phyloP scores from a whole-genome alignment of 106 monocot species.

The Amphibolis antarctica region DNA sequence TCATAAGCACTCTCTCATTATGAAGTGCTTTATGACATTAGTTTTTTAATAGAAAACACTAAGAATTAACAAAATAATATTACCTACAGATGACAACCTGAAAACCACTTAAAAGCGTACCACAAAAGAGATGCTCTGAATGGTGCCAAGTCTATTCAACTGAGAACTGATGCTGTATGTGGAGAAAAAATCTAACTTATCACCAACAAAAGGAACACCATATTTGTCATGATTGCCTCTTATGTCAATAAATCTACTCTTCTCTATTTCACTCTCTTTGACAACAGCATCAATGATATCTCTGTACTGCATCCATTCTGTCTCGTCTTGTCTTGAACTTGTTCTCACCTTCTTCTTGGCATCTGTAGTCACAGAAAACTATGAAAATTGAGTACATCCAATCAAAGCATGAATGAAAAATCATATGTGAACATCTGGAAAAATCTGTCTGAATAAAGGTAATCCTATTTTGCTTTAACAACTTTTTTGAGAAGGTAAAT shows the following conservation, averaged over 20 bases:
- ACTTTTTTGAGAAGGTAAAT: too few species aligned
- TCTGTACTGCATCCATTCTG: conserved; percentile 75
- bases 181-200: conserved; percentile 74
- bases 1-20: background rate
- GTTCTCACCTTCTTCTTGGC: conserved; percentile 57
- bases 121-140: conserved; percentile 68
- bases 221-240: conserved; percentile 95
- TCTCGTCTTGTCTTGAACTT: conserved; percentile 67
- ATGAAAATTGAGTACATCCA: background rate
- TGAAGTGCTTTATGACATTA: background rate
- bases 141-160: conserved; percentile 40
- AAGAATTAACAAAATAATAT: background rate
- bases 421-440: too few species aligned
- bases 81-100: background rate
- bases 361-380: conserved; percentile 29
- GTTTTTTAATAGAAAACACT: background rate
- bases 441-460: too few species aligned
- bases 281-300: conserved; percentile 41
- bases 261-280: conserved; percentile 34
- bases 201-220: conserved; percentile 66
- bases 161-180: conserved; percentile 53
- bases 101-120: conserved; percentile 26
- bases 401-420: too few species aligned
- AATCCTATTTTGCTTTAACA: too few species aligned
- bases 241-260: conserved; percentile 66